Evolutionary conservation across 768 basidiomycete genomes (phyloP).

Genomic region (Tylopilus intermedius): DNA sequence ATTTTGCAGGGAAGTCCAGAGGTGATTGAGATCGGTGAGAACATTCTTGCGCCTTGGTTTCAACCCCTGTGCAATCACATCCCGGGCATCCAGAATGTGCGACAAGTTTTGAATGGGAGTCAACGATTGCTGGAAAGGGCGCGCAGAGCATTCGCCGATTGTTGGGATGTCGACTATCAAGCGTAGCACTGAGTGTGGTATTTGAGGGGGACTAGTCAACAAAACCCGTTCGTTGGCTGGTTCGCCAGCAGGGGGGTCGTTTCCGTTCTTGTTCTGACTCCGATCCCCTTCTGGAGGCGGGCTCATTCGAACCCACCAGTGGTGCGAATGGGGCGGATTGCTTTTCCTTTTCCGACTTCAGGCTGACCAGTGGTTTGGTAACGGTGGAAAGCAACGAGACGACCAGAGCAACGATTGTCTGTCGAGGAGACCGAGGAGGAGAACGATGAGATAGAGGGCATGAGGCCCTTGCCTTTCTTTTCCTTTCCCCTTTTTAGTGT

Average conservation of each 20-base stretch:
- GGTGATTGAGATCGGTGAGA: conserved; percentile 70
- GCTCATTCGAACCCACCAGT: conserved; percentile 15
- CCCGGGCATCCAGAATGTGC: conserved; percentile 80
- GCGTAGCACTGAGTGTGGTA: conserved; percentile 79
- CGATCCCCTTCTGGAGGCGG: conserved; percentile 16
- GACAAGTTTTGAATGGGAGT: conserved; percentile 91
- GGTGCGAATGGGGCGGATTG: conserved; percentile 25
- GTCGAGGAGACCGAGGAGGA: conserved; percentile 83
- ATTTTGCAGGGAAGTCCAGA: conserved; percentile 58
- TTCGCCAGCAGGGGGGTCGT: conserved; percentile 13
- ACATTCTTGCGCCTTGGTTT: conserved; percentile 73
- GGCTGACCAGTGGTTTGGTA: conserved; percentile 70
- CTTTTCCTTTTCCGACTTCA: conserved; percentile 49
- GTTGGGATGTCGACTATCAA: conserved; percentile 96
- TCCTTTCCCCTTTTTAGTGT: conserved; percentile 87
- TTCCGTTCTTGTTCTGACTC: conserved; percentile 23
- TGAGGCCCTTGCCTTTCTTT: conserved; percentile 83
- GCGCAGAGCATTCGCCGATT: conserved; percentile 92
- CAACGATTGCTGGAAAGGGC: conserved; percentile 93
- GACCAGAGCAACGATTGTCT: conserved; percentile 78
- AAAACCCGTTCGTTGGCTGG: conserved; percentile 41
- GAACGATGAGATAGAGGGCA: conserved; percentile 86
- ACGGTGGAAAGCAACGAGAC: conserved; percentile 84
- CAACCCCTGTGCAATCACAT: conserved; percentile 85
- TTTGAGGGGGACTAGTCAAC: conserved; percentile 71